Conservation (phyloP, 169 alveolate species). For the Plasmodium gallinaceum region DNA sequence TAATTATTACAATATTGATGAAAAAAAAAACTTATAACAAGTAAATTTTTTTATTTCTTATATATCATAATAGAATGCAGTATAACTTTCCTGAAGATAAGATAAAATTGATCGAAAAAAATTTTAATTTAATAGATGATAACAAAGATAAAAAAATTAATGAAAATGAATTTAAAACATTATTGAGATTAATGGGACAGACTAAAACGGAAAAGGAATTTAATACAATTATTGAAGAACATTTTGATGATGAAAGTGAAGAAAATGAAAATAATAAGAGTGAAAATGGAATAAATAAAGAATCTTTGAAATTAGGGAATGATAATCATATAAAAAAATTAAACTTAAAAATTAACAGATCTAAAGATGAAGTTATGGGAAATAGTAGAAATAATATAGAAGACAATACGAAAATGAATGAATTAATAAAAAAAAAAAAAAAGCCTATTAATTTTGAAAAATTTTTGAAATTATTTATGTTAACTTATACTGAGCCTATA, state of each 20-base stretch:
- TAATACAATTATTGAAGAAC: slow-evolving; percentile 22
- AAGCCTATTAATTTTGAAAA: slow-evolving; percentile 66
- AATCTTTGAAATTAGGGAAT: slow-evolving; percentile 1
- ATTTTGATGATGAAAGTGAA: slow-evolving; percentile 47
- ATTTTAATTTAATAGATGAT: slow-evolving; percentile 50
- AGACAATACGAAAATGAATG: background rate
- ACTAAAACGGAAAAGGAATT: slow-evolving; percentile 67
- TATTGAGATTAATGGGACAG: slow-evolving; percentile 67
- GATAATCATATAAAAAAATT: slow-evolving; percentile 42
- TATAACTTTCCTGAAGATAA: slow-evolving; percentile 39
- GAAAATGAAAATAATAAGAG: slow-evolving; percentile 3
- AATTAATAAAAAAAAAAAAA: slow-evolving; percentile 30
- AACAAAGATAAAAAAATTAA: slow-evolving; percentile 53
- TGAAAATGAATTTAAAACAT: slow-evolving; percentile 46
- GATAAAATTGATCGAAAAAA: slow-evolving; percentile 51
- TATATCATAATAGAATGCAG: slow-evolving; percentile 6
- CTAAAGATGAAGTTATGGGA: slow-evolving; percentile 18
- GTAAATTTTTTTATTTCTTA: background rate
- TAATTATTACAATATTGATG: no score
- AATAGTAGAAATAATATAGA: background rate
- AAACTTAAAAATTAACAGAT: slow-evolving; percentile 27
- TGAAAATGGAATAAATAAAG: slow-evolving; percentile 19
- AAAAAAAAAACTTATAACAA: no score
- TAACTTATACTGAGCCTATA: slow-evolving; percentile 63
- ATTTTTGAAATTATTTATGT: slow-evolving; percentile 57